Evolutionary conservation across 805 yeast species (phyloP).

Genomic region (Hanseniaspora taiwanica): DNA sequence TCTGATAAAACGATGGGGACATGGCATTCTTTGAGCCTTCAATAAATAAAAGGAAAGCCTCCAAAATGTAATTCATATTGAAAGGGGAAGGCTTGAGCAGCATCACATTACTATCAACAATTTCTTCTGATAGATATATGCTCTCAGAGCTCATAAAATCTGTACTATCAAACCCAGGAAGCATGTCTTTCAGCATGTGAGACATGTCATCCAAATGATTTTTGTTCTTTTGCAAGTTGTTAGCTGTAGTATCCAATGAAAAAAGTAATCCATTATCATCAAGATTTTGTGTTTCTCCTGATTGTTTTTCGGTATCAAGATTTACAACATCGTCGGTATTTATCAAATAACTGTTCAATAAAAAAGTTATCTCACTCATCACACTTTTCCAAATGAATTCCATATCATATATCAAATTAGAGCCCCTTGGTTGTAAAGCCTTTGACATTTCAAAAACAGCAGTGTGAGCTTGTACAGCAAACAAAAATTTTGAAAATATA

Average conservation of each 20-base stretch:
- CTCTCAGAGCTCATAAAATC: slow-evolving; percentile 24
- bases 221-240: slow-evolving; percentile 13
- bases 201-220: slow-evolving; percentile 31
- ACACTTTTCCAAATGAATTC: slow-evolving; percentile 32
- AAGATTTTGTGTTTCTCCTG: slow-evolving; percentile 11
- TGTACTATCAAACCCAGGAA: slow-evolving; percentile 49
- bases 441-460: slow-evolving; percentile 46
- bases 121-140: slow-evolving; percentile 48
- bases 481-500: slow-evolving; percentile 48
- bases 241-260: slow-evolving; percentile 17
- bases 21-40: slow-evolving; percentile 40
- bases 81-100: slow-evolving; percentile 59
- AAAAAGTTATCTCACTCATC: slow-evolving; percentile 29
- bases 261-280: slow-evolving; percentile 12
- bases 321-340: too few relatives aligned
- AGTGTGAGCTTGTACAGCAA: slow-evolving; percentile 57
- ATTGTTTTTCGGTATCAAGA: too few relatives aligned
- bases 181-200: slow-evolving; percentile 41
- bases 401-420: slow-evolving; percentile 24
- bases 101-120: slow-evolving; percentile 44
- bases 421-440: slow-evolving; percentile 15
- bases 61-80: slow-evolving; percentile 69
- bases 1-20: slow-evolving; percentile 16
- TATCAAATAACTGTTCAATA: slow-evolving; percentile 11
- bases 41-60: slow-evolving; percentile 54